Evolutionary conservation across 331 rosid species (phyloP), one percentile per base, ranked within the genome.

Genomic region (Rosa hybrid): DNA sequence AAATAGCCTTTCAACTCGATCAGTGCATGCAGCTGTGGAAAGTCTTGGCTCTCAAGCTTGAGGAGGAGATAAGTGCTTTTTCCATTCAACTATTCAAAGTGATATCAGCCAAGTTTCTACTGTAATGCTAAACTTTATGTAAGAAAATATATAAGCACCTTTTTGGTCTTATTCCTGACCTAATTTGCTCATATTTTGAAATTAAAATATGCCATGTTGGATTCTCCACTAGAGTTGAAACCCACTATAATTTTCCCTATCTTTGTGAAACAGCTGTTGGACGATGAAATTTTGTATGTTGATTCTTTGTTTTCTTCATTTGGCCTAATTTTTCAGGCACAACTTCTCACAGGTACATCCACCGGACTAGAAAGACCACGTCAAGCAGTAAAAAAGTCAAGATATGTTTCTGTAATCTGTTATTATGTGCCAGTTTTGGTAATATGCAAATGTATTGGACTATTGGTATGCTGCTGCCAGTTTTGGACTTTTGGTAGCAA

Each of bases 41-140:
- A 82, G 57, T 7, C 39, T 34, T 34, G 39, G 39, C 57, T 78
- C 56, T 42, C 21, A 9, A 42, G 50, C n/a, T 59, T 34, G 30
- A 73, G 57, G 64, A 49, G 57, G 69, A 50, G 87, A 84, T 89
- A 92, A 87, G 91, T 89, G 89, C 81, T 76, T 50, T 80, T 78
- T 78, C 82, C 75, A 86, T 78, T 81, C 70, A 63, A 82, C 50
- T 41, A 41, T 39, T 68, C 72, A 20, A 12, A 41, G 23, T 71
- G 80, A 70, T 34, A 68, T 34, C 51, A 82, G 44, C 70, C 76
- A 25, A 53, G 54, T 78, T 71, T 60, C 59, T 49, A 75, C 69
- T 54, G 74, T 38, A 49, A 60, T 34, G 23, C 75, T 69, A 38
- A 25, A 56, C 60, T 74, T 57, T 75, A 42, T 45, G 46, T 2